Evolutionary conservation across 163 green algal genomes (phyloP).

Genomic region (Botryococcus braunii): DNA sequence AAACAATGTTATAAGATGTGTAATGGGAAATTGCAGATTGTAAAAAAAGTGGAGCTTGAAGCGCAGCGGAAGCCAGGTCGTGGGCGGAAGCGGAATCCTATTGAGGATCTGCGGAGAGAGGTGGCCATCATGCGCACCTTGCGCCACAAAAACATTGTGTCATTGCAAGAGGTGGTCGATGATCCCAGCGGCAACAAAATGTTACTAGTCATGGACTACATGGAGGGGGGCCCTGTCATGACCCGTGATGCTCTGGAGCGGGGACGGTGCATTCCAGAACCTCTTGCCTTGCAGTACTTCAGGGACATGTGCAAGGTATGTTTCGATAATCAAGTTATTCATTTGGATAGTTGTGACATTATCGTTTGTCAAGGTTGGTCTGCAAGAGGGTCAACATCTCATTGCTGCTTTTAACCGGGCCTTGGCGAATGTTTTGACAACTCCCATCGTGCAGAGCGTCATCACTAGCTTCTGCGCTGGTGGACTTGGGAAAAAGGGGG

Average conservation of each 20-base stretch:
- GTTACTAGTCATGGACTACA: constrained; percentile 80
- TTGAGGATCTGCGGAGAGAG: constrained; percentile 66
- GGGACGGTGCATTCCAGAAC: constrained; percentile 50
- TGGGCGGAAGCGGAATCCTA: constrained; percentile 37
- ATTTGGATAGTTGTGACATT: no score
- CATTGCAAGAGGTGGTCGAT: constrained; percentile 65
- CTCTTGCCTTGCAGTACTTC: constrained; percentile 58
- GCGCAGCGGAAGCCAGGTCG: constrained; percentile 1
- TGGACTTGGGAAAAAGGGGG: no score
- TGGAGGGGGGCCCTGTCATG: constrained; percentile 68
- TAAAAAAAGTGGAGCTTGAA: constrained; percentile 35
- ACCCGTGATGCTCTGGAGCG: constrained; percentile 54
- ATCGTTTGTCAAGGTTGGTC: no score
- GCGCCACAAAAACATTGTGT: constrained; percentile 70
- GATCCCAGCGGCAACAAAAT: constrained; percentile 61
- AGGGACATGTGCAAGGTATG: constrained; percentile 62
- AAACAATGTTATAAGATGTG: no score
- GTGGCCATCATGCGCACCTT: constrained; percentile 75
- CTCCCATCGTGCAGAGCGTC: no score
- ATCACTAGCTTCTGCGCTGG: no score
- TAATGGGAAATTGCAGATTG: constrained; percentile 44
- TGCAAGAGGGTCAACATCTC: no score
- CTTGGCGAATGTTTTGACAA: no score
- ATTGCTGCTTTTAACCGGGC: no score
- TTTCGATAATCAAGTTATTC: no score